Base-by-base conservation (phyloP, 2,329 filamentous ascomycete species). In the Dryadomyces sulphureus region DNA sequence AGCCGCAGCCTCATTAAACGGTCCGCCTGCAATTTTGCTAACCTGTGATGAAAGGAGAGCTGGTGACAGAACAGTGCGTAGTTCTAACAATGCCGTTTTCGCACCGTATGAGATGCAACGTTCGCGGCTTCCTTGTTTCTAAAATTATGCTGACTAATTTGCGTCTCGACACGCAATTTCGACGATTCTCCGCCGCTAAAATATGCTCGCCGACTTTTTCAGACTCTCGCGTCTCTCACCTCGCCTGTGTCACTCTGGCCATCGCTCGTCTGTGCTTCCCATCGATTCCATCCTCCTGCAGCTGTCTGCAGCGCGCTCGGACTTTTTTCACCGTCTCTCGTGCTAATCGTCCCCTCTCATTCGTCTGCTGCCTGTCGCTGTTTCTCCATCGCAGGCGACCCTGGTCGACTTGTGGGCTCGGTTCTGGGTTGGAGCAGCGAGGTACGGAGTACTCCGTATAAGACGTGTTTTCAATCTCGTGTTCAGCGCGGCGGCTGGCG, bases 271-370 rank as follows among this genome's bases (percentile, higher is more conserved):
- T 19, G n/a, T 19, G 6, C 19, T 14, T n/a, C 40, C 25, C 12
- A 21, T 12, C 27, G 47, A 49, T 50, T 52, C 51, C 51, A 50
- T 53, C 45, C 41, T 38, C 47, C 25, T 52, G 51, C 50, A 39
- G 50, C 40, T 22, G 25, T 50, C 50, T 53, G 47, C 48, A 49
- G n/a, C 21, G 43, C 38, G 27, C 36, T 38, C 27, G 34, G 17
- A 14, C 32, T 38, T 42, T 44, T 36, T 36, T 19, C 41, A 34
- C 36, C 44, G 40, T 45, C 25, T 25, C 11, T 34, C 38, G 7
- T 11, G n/a, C 43, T 41, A 38, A 45, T 45, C 42, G 24, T 7
- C 43, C 21, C 16, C n/a, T 36, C 16, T 17, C 8, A 36, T 22
- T 11, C 36, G 8, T 16, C 20, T 38, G 24, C 38, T 24, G 19